Conservation (phyloP, 495 filamentous ascomycete genomes). For the Margaritispora aquatica region DNA sequence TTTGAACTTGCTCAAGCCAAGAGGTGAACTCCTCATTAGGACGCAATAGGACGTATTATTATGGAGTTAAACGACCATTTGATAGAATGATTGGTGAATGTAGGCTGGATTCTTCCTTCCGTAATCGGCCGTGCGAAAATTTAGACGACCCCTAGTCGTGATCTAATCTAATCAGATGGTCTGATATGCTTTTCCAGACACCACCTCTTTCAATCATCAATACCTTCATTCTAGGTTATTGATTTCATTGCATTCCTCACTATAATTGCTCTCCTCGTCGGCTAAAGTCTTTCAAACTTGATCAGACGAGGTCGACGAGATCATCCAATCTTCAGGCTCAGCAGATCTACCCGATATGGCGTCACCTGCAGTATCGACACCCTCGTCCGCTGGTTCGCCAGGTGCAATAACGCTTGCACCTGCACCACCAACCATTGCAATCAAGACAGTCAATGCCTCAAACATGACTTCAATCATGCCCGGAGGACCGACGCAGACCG, state of each 20-base stretch:
- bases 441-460: slow-evolving; percentile 13
- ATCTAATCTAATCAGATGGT: neutral
- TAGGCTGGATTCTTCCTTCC: neutral
- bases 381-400: slow-evolving; percentile 24
- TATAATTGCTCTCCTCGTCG: neutral
- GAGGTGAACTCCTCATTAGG: neutral
- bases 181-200: neutral
- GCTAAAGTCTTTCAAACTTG: neutral
- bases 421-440: slow-evolving; percentile 21
- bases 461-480: slow-evolving; percentile 15
- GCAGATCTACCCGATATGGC: slow-evolving; percentile 14
- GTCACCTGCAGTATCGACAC: slow-evolving; percentile 24
- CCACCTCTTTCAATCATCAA: neutral
- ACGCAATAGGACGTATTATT: neutral
- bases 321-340: neutral
- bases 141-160: neutral
- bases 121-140: neutral
- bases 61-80: neutral
- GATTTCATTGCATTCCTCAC: neutral
- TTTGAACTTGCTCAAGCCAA: neutral
- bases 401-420: slow-evolving; percentile 20
- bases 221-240: neutral
- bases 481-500: slow-evolving; percentile 20
- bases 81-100: neutral
- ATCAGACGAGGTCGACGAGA: neutral